These are phyloP conservation scores for Acanthamoeba rhysodes DNA, from an alignment of 208 protist genomes.

Conservation along the genomic window DNA sequence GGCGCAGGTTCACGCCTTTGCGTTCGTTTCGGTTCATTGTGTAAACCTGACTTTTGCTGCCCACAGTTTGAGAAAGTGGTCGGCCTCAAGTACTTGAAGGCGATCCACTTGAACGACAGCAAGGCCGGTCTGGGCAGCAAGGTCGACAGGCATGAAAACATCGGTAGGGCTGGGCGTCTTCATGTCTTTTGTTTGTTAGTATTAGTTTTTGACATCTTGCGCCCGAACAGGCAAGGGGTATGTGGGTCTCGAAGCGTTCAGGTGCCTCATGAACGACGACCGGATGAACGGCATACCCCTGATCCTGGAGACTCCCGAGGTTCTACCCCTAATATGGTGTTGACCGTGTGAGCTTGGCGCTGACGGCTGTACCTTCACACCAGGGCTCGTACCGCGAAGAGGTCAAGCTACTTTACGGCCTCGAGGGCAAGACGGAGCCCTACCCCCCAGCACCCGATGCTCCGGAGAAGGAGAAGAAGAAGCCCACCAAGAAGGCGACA, in stretches of 20 bases:
- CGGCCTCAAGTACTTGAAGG: constrained; percentile 84
- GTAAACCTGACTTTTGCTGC: background rate
- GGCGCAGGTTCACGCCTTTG: background rate
- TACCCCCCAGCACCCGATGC: constrained; percentile 17
- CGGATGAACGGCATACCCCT: constrained; percentile 81
- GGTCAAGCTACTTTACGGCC: constrained; percentile 31
- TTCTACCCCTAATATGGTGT: background rate
- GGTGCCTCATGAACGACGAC: constrained; percentile 80
- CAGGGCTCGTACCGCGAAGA: constrained; percentile 52
- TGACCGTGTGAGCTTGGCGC: background rate
- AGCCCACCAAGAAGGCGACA: background rate
- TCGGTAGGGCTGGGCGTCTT: background rate
- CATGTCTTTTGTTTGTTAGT: background rate
- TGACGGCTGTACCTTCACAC: background rate
- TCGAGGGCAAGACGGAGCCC: constrained; percentile 12
- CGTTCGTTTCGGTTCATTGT: background rate
- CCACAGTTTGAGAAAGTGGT: constrained; percentile 84
- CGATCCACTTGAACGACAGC: constrained; percentile 85
- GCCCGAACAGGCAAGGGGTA: constrained; percentile 76
- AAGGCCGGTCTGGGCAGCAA: constrained; percentile 64
- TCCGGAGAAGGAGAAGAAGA: background rate
- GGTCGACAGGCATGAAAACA: constrained; percentile 81
- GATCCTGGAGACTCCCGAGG: constrained; percentile 81
- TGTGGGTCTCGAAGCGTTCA: constrained; percentile 76
- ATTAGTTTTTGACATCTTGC: background rate